Conservation (phyloP, 352 stramenopile genomes). For the Globisporangium camurandrum region DNA sequence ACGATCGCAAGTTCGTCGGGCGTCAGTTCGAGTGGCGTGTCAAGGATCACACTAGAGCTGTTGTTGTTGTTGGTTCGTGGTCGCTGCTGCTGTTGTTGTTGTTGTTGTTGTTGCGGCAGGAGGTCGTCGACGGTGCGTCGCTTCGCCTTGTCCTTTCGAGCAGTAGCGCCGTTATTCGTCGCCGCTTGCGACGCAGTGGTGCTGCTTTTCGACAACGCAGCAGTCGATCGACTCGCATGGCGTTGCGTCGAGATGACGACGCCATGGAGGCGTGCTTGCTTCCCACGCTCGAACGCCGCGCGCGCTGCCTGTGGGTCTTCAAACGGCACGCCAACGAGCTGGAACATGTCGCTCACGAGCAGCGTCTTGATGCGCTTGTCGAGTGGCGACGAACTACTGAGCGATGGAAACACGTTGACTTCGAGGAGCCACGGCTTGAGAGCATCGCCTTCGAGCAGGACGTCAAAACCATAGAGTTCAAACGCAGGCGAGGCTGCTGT, state of each 20-base stretch:
- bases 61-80: no score
- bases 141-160: slow-evolving; percentile 6
- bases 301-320: slow-evolving; percentile 22
- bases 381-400: slow-evolving; percentile 79
- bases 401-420: slow-evolving; percentile 87
- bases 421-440: slow-evolving; percentile 85
- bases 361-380: slow-evolving; percentile 88
- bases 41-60: no score
- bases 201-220: no score
- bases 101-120: slow-evolving; percentile 17
- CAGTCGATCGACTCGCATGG: no score
- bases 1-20: slow-evolving; percentile 42
- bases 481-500: slow-evolving; percentile 57
- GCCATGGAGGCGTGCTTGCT: slow-evolving; percentile 38
- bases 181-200: not conserved
- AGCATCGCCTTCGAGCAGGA: slow-evolving; percentile 66
- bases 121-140: slow-evolving; percentile 22
- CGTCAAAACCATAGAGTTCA: slow-evolving; percentile 87
- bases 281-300: slow-evolving; percentile 33
- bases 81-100: no score
- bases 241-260: no score
- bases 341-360: slow-evolving; percentile 83
- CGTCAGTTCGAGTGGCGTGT: slow-evolving; percentile 31
- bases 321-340: slow-evolving; percentile 63
- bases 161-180: no score